Evolutionary conservation across 1,284 basidiomycete species (phyloP), one percentile per base, ranked within the genome.

Genomic region (Leccinum huronense): DNA sequence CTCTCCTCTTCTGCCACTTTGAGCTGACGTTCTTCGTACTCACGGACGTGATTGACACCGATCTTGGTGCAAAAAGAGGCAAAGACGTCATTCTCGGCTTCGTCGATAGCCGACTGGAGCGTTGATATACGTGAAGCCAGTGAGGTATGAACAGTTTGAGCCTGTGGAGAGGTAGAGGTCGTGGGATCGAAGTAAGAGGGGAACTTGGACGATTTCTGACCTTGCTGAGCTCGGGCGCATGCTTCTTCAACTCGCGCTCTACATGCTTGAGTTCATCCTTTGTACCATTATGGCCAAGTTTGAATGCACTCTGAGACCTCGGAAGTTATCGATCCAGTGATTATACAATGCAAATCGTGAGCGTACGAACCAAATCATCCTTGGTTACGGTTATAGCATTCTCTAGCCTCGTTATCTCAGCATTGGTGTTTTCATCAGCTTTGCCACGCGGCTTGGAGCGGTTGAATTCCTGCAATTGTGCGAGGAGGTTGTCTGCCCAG

Each of bases 1-100:
- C 86, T 92, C 76, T 95, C 94, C 70, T 93, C 90, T 73, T 94
- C 88, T 1, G 93, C 93, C 27, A 93, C 84, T 74, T 90, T 93
- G 36, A 98, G 82, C 73, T 98, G 95, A 19, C 92, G 86, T 73
- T 94, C 91, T 77, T 99, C 97, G 75, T 98, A 99, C 67, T 97
- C 94, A 54, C 97, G 88, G 67, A 99, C 96, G 78, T 91, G 89
- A 38, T 79, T 76, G 9, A 98, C 90, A 5, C 88, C 86, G 69
- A 99, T 95, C 63, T 86, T 84, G 42, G 77, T 75, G 76, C 97
- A 98, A 80, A 99, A 99, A 3, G 78, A 76, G 0, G 75, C 81
- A 73, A 97, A 99, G 23, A 97, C 80, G 2, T 78, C 80, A 70
- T 95, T 93, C 74, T 98, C 97, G 0, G 90, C 95, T 10, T 78